A percentile compares a stretch with the other conserved stretches of the same genome.
Evolutionary conservation across 192 early-diverging fungal species (phyloP).

Genomic region (Helicostylum pulchrum): DNA sequence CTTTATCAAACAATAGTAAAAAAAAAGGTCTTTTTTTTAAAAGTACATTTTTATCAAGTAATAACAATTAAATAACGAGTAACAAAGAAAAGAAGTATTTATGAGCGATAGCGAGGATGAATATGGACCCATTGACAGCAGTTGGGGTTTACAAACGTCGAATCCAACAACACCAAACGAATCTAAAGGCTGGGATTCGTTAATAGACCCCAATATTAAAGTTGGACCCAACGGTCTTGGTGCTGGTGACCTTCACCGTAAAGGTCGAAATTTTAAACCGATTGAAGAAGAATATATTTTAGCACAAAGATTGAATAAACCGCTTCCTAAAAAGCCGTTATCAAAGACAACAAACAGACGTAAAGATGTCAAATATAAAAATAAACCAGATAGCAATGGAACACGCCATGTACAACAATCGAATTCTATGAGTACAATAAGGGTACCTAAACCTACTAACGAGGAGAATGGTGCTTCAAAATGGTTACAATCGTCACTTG

Average conservation of each 20-base stretch:
- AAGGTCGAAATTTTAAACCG: conserved; percentile 35
- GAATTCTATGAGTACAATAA: background rate
- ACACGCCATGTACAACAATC: background rate
- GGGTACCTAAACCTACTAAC: background rate
- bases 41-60: no score
- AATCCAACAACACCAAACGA: background rate
- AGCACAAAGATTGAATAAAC: conserved; percentile 24
- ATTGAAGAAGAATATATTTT: conserved; percentile 32
- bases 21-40: no score
- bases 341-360: background rate
- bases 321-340: background rate
- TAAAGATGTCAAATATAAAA: background rate
- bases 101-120: conserved; percentile 16
- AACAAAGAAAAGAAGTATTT: no score
- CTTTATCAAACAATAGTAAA: no score
- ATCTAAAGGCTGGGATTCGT: conserved; percentile 12
- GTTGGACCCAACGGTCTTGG: conserved; percentile 22
- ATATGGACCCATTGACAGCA: conserved; percentile 6
- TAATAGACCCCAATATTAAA: conserved; percentile 29
- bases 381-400: background rate
- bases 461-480: background rate
- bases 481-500: background rate
- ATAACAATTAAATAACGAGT: no score
- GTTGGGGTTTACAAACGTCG: conserved; percentile 9
- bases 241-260: conserved; percentile 29